Conservation (phyloP, 192 early-diverging fungal genomes). For the Chytriomyces hyalinus region DNA sequence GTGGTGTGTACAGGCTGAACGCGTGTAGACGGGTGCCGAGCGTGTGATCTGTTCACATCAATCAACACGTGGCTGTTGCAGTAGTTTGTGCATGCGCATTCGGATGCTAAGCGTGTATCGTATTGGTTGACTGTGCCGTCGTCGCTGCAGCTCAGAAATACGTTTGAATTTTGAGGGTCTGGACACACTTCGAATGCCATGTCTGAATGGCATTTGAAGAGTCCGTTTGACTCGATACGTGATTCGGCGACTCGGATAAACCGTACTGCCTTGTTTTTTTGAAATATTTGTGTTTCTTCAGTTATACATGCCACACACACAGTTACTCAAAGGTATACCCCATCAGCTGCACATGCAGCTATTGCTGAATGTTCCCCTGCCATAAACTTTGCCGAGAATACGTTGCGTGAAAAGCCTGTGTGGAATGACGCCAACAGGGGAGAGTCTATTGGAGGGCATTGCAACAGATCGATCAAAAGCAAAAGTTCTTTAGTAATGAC, state of each 20-base stretch:
- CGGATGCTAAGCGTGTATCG: conserved; percentile 20
- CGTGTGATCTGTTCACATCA: conserved; percentile 28
- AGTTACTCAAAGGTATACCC: not conserved
- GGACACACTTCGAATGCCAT: conserved; percentile 28
- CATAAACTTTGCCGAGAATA: conserved; percentile 34
- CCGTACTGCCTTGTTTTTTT: conserved; percentile 4
- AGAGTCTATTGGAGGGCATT: not conserved
- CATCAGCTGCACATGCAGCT: conserved; percentile 21
- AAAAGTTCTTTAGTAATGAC: too few species aligned
- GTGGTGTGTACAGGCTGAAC: not conserved
- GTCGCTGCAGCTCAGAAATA: conserved; percentile 29
- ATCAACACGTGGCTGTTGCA: conserved; percentile 24
- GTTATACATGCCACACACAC: not conserved
- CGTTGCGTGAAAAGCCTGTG: conserved; percentile 14
- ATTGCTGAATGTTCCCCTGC: not conserved
- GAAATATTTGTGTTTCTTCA: not conserved
- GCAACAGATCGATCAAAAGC: too few species aligned
- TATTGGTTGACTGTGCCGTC: conserved; percentile 38
- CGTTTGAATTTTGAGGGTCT: conserved; percentile 26
- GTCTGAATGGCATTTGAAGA: conserved; percentile 34
- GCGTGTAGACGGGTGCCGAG: not conserved
- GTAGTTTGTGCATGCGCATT: conserved; percentile 7
- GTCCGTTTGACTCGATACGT: not conserved
- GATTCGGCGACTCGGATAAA: not conserved
- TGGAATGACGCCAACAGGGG: conserved; percentile 1